Evolutionary conservation across 2,329 filamentous ascomycete genomes (phyloP).

Genomic region (Sarocladium oryzae): DNA sequence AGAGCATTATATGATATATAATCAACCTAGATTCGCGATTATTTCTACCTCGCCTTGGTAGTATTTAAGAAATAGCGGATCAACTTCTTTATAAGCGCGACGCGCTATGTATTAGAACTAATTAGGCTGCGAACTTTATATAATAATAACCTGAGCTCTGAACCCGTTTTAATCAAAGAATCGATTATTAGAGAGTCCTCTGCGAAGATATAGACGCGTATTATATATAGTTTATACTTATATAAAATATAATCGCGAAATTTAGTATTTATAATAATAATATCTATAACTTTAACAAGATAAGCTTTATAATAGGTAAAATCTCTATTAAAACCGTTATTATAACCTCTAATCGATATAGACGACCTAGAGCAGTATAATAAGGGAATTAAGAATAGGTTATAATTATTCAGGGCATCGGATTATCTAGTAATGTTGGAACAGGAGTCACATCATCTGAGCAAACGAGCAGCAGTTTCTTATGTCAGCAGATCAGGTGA

Average conservation of each 20-base stretch:
- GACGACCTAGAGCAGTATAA: not conserved
- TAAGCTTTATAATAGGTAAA: not conserved
- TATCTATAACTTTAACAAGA: not conserved
- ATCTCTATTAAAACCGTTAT: not conserved
- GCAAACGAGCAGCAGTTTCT: too few species aligned
- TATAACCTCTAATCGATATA: not conserved
- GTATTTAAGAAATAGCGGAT: not conserved
- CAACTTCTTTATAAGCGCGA: not conserved
- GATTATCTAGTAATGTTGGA: not conserved
- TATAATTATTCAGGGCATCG: not conserved
- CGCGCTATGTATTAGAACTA: not conserved
- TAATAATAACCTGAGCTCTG: not conserved
- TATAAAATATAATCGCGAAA: too few species aligned
- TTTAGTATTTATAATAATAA: not conserved
- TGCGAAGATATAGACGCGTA: slow-evolving; percentile 7
- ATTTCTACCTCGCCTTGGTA: too few species aligned
- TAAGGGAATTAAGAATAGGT: not conserved
- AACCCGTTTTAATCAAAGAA: not conserved
- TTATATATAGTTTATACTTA: slow-evolving; percentile 3
- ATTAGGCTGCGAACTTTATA: not conserved
- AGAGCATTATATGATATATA: not conserved
- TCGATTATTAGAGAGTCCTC: not conserved
- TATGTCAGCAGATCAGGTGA: too few species aligned
- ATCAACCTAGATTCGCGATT: not conserved
- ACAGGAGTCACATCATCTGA: too few species aligned